Percentiles rank a stretch among this genome's conserved stretches.
phyloP scores from a whole-genome alignment of 2,329 filamentous ascomycete genomes.

The Fusarium sp. region DNA sequence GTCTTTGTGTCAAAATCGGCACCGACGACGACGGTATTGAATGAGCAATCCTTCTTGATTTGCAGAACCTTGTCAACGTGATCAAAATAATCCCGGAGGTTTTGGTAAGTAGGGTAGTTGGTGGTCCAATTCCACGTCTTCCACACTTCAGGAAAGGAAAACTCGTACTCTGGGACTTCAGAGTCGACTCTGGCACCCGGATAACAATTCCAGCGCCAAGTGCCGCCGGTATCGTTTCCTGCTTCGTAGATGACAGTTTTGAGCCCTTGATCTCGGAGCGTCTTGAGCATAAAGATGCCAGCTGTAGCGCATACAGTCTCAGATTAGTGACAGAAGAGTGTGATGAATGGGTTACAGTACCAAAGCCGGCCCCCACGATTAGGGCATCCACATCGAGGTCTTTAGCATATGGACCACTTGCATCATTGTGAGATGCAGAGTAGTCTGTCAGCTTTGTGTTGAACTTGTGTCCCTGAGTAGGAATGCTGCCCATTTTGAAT shows the following conservation, averaged over 20 bases:
- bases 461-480: conserved; percentile 49
- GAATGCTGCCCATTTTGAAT: conserved; percentile 41
- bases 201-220: conserved; percentile 6
- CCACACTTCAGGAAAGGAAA: not conserved
- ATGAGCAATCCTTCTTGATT: not conserved
- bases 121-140: not conserved
- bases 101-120: not conserved
- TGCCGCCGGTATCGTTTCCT: not conserved
- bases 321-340: too few relatives aligned
- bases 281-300: not conserved
- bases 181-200: conserved; percentile 8
- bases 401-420: conserved; percentile 59
- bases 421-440: conserved; percentile 48
- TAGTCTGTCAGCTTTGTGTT: conserved; percentile 60
- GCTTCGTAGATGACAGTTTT: not conserved
- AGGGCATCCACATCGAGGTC: conserved; percentile 62
- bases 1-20: not conserved
- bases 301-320: too few relatives aligned
- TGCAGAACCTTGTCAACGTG: not conserved
- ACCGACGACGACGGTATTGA: not conserved
- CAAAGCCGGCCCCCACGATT: conserved; percentile 63
- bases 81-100: not conserved
- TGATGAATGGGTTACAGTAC: conserved; percentile 36
- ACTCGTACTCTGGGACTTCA: not conserved
- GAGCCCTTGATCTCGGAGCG: not conserved